Conservation (phyloP, 192 early-diverging fungal genomes). For the Funneliformis geosporum region DNA sequence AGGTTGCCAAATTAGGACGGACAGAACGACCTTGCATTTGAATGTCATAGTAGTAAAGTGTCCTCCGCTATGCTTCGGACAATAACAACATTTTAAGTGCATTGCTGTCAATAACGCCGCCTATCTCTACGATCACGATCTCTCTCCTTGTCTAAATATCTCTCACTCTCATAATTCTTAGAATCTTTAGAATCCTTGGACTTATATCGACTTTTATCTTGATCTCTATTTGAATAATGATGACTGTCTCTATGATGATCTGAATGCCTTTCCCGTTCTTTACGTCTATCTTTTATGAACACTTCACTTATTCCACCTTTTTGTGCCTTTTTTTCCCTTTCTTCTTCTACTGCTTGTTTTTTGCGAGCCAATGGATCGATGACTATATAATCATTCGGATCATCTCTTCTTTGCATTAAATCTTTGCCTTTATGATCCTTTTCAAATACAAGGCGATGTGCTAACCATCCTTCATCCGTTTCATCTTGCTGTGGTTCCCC, state of each 20-base stretch:
- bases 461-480: slow-evolving; percentile 70
- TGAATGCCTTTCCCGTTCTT: slow-evolving; percentile 35
- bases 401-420: slow-evolving; percentile 52
- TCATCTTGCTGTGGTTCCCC: slow-evolving; percentile 45
- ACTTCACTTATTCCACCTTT: slow-evolving; percentile 17
- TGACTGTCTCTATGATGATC: slow-evolving; percentile 27
- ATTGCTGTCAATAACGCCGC: neutral
- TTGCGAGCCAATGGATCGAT: slow-evolving; percentile 60
- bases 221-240: slow-evolving; percentile 30
- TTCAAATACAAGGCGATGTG: slow-evolving; percentile 73
- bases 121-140: slow-evolving; percentile 3
- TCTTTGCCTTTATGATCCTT: slow-evolving; percentile 68
- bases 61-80: no score
- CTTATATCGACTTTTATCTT: neutral
- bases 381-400: slow-evolving; percentile 66
- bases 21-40: no score
- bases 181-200: neutral
- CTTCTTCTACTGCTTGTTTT: slow-evolving; percentile 37
- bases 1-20: no score
- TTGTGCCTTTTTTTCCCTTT: slow-evolving; percentile 24
- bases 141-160: neutral
- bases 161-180: neutral
- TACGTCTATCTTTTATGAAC: slow-evolving; percentile 31
- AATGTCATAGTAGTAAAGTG: no score
- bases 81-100: neutral